Conservation (phyloP, 106 monocot genomes). For the Cymbidium sinense region DNA sequence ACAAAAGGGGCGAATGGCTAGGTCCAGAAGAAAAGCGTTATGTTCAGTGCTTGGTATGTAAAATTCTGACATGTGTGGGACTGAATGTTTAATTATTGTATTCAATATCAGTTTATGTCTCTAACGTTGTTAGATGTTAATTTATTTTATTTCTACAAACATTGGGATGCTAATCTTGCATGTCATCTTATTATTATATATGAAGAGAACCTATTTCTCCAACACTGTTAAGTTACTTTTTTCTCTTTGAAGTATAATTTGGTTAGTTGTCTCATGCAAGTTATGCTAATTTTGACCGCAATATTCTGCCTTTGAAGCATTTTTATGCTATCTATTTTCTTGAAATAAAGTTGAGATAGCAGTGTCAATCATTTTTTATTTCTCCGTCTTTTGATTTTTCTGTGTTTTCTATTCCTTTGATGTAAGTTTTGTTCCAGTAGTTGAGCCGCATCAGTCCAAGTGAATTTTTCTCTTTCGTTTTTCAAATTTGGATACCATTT, state of each 20-base stretch:
- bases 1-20: slow-evolving; percentile 58
- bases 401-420: not conserved
- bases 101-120: not conserved
- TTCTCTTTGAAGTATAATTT: not conserved
- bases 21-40: slow-evolving; percentile 67
- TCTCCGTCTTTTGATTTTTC: not conserved
- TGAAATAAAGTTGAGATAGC: not conserved
- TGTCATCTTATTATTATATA: not conserved
- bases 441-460: not conserved
- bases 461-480: not conserved
- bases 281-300: not conserved
- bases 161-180: not conserved
- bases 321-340: not conserved
- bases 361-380: not conserved
- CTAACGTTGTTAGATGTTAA: not conserved
- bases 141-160: too few species aligned
- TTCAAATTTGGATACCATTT: not conserved
- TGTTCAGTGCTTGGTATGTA: slow-evolving; percentile 66
- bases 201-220: not conserved
- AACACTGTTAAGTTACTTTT: not conserved
- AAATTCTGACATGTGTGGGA: not conserved
- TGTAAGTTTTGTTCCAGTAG: not conserved
- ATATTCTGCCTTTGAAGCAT: not conserved
- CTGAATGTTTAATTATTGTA: not conserved
- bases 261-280: not conserved